These are phyloP conservation scores for Xylaria sp. DNA, from an alignment of 2,329 filamentous ascomycete species.

Conservation along the genomic window DNA sequence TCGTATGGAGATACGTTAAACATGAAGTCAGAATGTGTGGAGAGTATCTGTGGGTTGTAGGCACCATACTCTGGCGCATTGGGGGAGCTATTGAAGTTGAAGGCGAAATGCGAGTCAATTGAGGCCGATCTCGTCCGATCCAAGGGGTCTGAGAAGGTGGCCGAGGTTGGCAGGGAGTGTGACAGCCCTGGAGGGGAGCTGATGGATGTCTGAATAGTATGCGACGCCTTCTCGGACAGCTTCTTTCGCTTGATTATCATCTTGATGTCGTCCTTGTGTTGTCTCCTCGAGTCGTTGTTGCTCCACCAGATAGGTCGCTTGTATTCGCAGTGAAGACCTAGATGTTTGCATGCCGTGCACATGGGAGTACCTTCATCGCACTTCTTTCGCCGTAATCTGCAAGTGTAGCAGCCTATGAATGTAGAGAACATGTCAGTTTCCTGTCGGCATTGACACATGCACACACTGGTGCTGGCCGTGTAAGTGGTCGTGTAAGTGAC, in stretches of 20 bases:
- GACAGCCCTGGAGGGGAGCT: slow-evolving; percentile 81
- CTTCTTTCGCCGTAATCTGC: slow-evolving; percentile 74
- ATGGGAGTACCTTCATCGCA: slow-evolving; percentile 72
- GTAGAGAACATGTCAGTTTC: slow-evolving; percentile 49
- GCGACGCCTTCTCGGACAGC: slow-evolving; percentile 83
- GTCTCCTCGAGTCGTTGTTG: slow-evolving; percentile 85
- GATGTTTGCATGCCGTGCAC: slow-evolving; percentile 75
- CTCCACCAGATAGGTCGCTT: slow-evolving; percentile 98
- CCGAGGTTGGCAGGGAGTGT: slow-evolving; percentile 83
- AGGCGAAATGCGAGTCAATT: slow-evolving; percentile 83
- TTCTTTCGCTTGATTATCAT: slow-evolving; percentile 98
- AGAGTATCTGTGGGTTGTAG: slow-evolving; percentile 72
- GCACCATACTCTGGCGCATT: slow-evolving; percentile 65
- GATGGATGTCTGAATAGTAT: slow-evolving; percentile 65
- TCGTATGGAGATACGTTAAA: slow-evolving; percentile 80
- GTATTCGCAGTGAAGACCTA: slow-evolving; percentile 92
- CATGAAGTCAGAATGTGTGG: slow-evolving; percentile 65
- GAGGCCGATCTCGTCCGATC: slow-evolving; percentile 80
- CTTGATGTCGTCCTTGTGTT: slow-evolving; percentile 96
- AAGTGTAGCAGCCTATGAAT: slow-evolving; percentile 72
- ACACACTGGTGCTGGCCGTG: slow-evolving; percentile 36
- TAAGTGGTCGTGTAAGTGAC: slow-evolving; percentile 34
- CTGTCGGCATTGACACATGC: slow-evolving; percentile 39
- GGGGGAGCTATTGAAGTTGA: slow-evolving; percentile 76
- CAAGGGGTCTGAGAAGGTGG: slow-evolving; percentile 80